phyloP scores from a whole-genome alignment of 352 stramenopile genomes.

The Phytophthora pseudosyringae region DNA sequence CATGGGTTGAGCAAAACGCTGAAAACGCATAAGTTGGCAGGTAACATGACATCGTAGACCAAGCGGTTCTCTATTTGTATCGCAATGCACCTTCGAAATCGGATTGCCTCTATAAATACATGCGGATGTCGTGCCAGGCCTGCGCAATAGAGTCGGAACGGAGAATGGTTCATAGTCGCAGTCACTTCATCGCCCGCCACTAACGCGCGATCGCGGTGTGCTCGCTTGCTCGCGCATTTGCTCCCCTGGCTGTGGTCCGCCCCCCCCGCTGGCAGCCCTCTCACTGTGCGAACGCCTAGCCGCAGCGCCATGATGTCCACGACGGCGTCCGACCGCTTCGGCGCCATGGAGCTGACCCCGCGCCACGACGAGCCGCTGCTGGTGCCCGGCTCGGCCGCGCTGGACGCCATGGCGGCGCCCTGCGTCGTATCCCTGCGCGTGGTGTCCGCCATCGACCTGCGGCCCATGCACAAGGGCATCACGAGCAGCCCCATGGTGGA shows the following conservation, averaged over 20 bases:
- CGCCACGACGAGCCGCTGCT: slow-evolving; percentile 64
- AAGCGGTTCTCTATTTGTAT: background rate
- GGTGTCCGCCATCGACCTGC: slow-evolving; percentile 60
- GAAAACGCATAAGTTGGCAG: slow-evolving; percentile 2
- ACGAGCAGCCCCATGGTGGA: slow-evolving; percentile 77
- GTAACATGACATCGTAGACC: background rate
- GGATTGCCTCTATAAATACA: slow-evolving; percentile 16
- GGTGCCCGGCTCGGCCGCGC: slow-evolving; percentile 54
- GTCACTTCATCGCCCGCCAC: slow-evolving; percentile 16
- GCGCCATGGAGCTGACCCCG: slow-evolving; percentile 62
- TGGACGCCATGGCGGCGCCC: slow-evolving; percentile 66
- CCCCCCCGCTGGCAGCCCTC: slow-evolving; percentile 4
- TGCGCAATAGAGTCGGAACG: slow-evolving; percentile 20
- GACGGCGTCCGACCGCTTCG: slow-evolving; percentile 38
- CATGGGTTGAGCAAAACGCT: slow-evolving; percentile 5
- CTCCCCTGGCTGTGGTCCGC: slow-evolving; percentile 26
- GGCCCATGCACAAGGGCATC: slow-evolving; percentile 71
- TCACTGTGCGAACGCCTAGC: slow-evolving; percentile 14
- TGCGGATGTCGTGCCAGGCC: background rate
- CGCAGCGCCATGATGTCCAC: slow-evolving; percentile 33
- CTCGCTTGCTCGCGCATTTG: slow-evolving; percentile 11
- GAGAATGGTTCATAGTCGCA: slow-evolving; percentile 8
- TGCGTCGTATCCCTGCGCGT: slow-evolving; percentile 69
- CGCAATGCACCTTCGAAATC: background rate
- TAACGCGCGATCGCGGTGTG: slow-evolving; percentile 14